These are phyloP conservation scores for Cenchrus purpureus DNA, from an alignment of 176 grass and related monocot species.

Conservation along the genomic window DNA sequence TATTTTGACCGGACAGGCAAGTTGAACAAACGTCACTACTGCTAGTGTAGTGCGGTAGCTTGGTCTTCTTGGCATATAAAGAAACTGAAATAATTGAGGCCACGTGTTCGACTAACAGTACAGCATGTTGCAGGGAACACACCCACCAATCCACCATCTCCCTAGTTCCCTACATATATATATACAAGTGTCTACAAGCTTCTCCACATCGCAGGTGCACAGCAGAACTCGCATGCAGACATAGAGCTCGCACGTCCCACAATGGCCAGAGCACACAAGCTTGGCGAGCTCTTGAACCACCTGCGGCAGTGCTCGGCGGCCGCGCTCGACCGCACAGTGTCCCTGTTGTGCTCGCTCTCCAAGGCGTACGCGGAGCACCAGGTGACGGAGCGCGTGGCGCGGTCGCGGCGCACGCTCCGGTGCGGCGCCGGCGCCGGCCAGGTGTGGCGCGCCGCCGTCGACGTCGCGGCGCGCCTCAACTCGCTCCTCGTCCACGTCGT, in stretches of 20 bases:
- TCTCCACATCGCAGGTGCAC: neutral
- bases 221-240: neutral
- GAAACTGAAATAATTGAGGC: neutral
- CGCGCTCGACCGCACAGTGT: neutral
- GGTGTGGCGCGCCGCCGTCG: neutral
- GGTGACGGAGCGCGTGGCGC: constrained; percentile 33
- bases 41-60: neutral
- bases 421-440: neutral
- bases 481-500: constrained; percentile 29
- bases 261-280: constrained; percentile 33
- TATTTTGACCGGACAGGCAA: neutral
- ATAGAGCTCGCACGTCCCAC: neutral
- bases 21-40: neutral
- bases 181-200: neutral
- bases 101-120: neutral
- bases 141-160: neutral
- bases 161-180: neutral
- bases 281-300: neutral
- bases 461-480: neutral
- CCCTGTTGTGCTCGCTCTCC: constrained; percentile 1
- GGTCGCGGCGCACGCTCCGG: constrained; percentile 43
- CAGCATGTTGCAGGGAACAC: neutral
- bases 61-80: neutral
- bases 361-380: constrained; percentile 39
- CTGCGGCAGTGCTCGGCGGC: constrained; percentile 5